These are phyloP conservation scores for Citrus mangshanensis DNA, from an alignment of 345 rosid genomes.

Conservation along the genomic window DNA sequence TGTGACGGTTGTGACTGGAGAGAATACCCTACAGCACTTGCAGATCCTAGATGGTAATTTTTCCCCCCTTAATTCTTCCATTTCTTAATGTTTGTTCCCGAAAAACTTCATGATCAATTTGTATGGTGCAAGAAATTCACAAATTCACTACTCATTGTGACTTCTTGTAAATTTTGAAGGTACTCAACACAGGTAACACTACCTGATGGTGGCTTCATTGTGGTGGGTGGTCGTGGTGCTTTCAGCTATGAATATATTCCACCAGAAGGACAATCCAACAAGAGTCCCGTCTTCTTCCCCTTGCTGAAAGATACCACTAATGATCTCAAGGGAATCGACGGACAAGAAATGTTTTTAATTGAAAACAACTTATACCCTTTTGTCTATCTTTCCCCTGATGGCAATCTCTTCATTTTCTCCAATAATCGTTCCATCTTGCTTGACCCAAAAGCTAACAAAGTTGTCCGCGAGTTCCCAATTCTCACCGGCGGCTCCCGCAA, in stretches of 20 bases:
- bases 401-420: slow-evolving; percentile 20
- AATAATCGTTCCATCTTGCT: slow-evolving; percentile 48
- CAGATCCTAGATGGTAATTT: slow-evolving; percentile 59
- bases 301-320: slow-evolving; percentile 11
- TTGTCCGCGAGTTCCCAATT: slow-evolving; percentile 59
- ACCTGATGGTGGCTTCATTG: slow-evolving; percentile 60
- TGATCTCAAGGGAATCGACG: not conserved
- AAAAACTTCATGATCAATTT: too few relatives aligned
- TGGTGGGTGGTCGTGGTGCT: slow-evolving; percentile 72
- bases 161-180: not conserved
- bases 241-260: slow-evolving; percentile 77
- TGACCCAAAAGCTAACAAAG: slow-evolving; percentile 37
- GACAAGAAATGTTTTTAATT: not conserved
- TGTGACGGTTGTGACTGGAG: slow-evolving; percentile 48
- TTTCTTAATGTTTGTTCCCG: too few relatives aligned
- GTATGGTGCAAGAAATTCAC: too few relatives aligned
- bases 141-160: not conserved
- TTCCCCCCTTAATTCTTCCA: too few relatives aligned
- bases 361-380: slow-evolving; percentile 13
- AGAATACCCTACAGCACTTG: slow-evolving; percentile 62
- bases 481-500: slow-evolving; percentile 57
- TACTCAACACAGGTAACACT: slow-evolving; percentile 1
- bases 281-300: not conserved
- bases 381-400: slow-evolving; percentile 33
- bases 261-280: slow-evolving; percentile 9